Percentiles rank a stretch among this genome's conserved stretches.
These are phyloP conservation scores for Evansstolkia leycettana DNA, from an alignment of 495 filamentous ascomycete genomes.

Conservation along the genomic window DNA sequence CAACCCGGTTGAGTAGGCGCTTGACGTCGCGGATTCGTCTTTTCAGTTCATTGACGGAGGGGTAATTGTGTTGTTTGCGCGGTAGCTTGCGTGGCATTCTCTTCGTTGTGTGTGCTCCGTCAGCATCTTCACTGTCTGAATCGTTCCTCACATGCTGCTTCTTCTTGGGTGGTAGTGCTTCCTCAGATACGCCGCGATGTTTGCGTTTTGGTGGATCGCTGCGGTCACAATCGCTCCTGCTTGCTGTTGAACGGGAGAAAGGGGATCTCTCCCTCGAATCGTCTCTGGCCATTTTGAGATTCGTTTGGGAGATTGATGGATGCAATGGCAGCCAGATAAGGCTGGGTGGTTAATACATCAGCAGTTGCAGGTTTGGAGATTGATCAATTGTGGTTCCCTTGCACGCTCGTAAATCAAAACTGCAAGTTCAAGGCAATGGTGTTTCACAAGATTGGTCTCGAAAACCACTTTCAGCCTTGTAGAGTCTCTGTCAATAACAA, in stretches of 20 bases:
- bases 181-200: conserved; percentile 14
- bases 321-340: background rate
- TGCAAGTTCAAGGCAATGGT: too few relatives aligned
- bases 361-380: too few relatives aligned
- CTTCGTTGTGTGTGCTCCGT: too few relatives aligned
- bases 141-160: conserved; percentile 7
- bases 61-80: conserved; percentile 6
- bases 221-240: conserved; percentile 7
- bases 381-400: too few relatives aligned
- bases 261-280: conserved; percentile 1
- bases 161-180: conserved; percentile 14
- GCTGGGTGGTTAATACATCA: too few relatives aligned
- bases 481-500: background rate
- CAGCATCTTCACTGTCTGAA: background rate
- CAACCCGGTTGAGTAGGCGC: conserved; percentile 44
- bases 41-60: conserved; percentile 39
- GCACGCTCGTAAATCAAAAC: too few relatives aligned
- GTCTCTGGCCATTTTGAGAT: conserved; percentile 7
- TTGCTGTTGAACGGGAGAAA: conserved; percentile 3
- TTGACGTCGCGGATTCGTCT: conserved; percentile 39
- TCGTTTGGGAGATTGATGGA: background rate
- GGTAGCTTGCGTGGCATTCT: background rate
- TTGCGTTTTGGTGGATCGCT: conserved; percentile 20
- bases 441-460: too few relatives aligned
- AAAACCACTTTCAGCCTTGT: too few relatives aligned